Evolutionary conservation across 208 protist species (phyloP).

Genomic region (Herpetomonas samuelpessoai): DNA sequence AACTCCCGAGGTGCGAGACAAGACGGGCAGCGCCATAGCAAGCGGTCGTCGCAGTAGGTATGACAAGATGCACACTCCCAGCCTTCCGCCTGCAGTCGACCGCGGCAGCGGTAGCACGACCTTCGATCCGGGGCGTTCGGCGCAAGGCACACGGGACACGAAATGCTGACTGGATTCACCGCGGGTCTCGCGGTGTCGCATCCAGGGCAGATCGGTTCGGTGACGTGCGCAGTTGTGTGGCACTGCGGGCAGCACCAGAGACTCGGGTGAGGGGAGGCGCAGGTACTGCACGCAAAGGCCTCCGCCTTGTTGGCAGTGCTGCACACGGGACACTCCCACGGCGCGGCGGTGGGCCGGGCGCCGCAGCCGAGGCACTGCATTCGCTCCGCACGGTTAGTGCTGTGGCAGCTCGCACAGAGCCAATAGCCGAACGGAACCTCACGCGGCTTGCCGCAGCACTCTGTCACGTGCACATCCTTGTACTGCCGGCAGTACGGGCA

Average conservation of each 20-base stretch:
- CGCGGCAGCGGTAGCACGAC: slow-evolving; percentile 72
- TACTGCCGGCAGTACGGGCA: slow-evolving; percentile 76
- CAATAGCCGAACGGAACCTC: slow-evolving; percentile 74
- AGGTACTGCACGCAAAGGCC: slow-evolving; percentile 34
- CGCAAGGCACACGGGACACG: slow-evolving; percentile 52
- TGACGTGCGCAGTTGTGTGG: slow-evolving; percentile 8
- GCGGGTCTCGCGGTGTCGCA: slow-evolving; percentile 23
- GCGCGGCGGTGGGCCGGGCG: slow-evolving; percentile 17
- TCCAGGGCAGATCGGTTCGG: slow-evolving; percentile 3
- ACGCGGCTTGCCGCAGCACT: slow-evolving; percentile 57
- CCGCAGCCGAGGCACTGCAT: slow-evolving; percentile 62
- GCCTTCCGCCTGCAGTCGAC: slow-evolving; percentile 31
- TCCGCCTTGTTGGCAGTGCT: slow-evolving; percentile 28
- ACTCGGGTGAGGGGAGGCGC: slow-evolving; percentile 32
- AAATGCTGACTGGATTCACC: slow-evolving; percentile 3
- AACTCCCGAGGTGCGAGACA: slow-evolving; percentile 42
- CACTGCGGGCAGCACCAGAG: slow-evolving; percentile 36
- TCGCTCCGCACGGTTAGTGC: slow-evolving; percentile 59
- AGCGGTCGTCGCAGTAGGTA: slow-evolving; percentile 20
- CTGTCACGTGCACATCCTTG: slow-evolving; percentile 15
- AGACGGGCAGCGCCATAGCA: slow-evolving; percentile 25
- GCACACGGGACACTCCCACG: slow-evolving; percentile 60
- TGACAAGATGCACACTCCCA: slow-evolving; percentile 60
- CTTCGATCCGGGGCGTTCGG: slow-evolving; percentile 40
- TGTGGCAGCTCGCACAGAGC: slow-evolving; percentile 67